Base-by-base conservation (phyloP, 192 early-diverging fungal genomes). In the Pecoramyces ruminantium region DNA sequence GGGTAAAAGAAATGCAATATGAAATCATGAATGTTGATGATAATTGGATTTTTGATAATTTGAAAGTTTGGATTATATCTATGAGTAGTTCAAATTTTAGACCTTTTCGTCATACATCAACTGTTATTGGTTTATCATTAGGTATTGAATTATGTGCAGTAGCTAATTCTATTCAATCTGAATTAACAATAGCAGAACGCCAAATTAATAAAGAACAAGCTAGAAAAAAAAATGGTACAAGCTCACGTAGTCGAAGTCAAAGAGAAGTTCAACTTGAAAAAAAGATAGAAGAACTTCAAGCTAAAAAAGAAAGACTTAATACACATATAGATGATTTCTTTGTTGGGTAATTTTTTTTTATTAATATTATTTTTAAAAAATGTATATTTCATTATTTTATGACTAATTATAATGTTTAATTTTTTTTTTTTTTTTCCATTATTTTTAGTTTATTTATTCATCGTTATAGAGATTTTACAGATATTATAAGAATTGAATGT, bases 21-120 rank as follows among this genome's bases (percentile, higher is more conserved):
- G 79, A 78, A 86, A 18, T 82, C 81, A 18, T 92, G 92, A 39
- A 88, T 85, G 84, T 89, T 90, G 78, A 90, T 85, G 30, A 88
- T 29, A 79, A 16, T 79, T 82, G 77, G 78, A 80, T 78, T 79
- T 42, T 87, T 77, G 85, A 90, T 27, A 79, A 77, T 14, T 78
- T 88, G 4, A 81, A 84, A 42, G 78, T 83, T 11, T 88, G 87
- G 86, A 81, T 89, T 27, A 80, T 82, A 1, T 82, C 85, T 21
- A 83, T 88, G 81, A 83, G 83, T 34, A 92, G 92, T 34, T 94
- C 94, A 3, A 81, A 91, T 2, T 96, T 93, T 80, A 89, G 96
- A 25, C 94, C 96, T 16, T 95, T 99, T 84, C 87, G 97, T 12
- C 96, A 99, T 81, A 96, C 94, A 14, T 89, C 96, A 4, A 94